A percentile compares a stretch with the other conserved stretches of the same genome.
phyloP scores from a whole-genome alignment of 495 filamentous ascomycete species.

The Hypomontagnella monticulosa region DNA sequence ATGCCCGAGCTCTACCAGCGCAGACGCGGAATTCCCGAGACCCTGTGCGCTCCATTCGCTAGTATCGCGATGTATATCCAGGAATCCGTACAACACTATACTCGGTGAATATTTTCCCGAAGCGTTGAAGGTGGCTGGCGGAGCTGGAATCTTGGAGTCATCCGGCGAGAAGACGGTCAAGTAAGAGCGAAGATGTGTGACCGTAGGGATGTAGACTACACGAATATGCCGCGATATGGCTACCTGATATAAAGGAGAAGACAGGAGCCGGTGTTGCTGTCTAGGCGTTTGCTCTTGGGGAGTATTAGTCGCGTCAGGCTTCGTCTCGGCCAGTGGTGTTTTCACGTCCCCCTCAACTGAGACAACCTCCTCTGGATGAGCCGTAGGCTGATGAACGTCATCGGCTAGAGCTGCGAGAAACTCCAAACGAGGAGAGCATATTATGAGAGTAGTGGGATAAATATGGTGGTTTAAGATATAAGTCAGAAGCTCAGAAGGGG shows the following conservation, averaged over 20 bases:
- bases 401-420: slow-evolving; percentile 65
- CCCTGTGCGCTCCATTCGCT: slow-evolving; percentile 88
- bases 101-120: slow-evolving; percentile 38
- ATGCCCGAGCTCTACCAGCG: slow-evolving; percentile 70
- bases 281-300: slow-evolving; percentile 6
- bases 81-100: slow-evolving; percentile 71
- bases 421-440: slow-evolving; percentile 71
- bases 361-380: not conserved
- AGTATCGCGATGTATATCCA: slow-evolving; percentile 74
- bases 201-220: slow-evolving; percentile 74
- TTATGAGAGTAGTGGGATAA: slow-evolving; percentile 68
- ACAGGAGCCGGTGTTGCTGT: slow-evolving; percentile 53
- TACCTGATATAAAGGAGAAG: slow-evolving; percentile 74
- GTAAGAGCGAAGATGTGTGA: slow-evolving; percentile 81
- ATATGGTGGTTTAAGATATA: slow-evolving; percentile 67
- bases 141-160: slow-evolving; percentile 36
- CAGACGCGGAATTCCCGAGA: slow-evolving; percentile 72
- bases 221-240: slow-evolving; percentile 72
- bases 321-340: not conserved
- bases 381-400: slow-evolving; percentile 37
- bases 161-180: slow-evolving; percentile 63
- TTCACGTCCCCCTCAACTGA: not conserved
- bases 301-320: not conserved
- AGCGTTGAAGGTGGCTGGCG: slow-evolving; percentile 29
- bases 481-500: slow-evolving; percentile 68